A percentile compares a stretch with the other conserved stretches of the same genome.
These are phyloP conservation scores for Plasmodium malariae DNA, from an alignment of 169 alveolate genomes.

Conservation along the genomic window DNA sequence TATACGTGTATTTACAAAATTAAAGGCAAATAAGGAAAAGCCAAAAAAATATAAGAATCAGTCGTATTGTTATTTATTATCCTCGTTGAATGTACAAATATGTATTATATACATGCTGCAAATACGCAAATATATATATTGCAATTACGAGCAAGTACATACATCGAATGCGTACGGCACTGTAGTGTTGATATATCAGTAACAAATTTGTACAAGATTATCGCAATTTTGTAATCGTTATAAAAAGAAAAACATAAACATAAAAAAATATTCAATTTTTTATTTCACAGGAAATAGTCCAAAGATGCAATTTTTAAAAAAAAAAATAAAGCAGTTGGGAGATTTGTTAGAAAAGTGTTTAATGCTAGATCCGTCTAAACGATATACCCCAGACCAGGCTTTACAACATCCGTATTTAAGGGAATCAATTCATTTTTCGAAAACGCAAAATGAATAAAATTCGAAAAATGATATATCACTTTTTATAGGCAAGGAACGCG, in stretches of 20 bases:
- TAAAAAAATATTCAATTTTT: slow-evolving; percentile 12
- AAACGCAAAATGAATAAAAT: slow-evolving; percentile 50
- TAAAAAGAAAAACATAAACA: neutral
- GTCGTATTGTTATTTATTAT: too few species aligned
- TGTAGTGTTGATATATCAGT: too few species aligned
- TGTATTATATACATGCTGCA: too few species aligned
- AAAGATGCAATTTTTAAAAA: slow-evolving; percentile 82
- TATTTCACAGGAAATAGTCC: slow-evolving; percentile 79
- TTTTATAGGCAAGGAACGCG: too few species aligned
- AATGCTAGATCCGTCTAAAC: slow-evolving; percentile 94
- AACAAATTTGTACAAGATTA: too few species aligned
- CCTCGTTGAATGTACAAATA: too few species aligned
- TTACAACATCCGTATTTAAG: slow-evolving; percentile 94
- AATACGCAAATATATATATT: too few species aligned
- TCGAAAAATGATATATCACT: too few species aligned
- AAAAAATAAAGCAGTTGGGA: slow-evolving; percentile 89
- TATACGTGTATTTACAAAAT: neutral
- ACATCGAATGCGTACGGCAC: too few species aligned
- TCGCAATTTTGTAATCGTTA: neutral
- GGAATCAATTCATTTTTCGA: slow-evolving; percentile 79
- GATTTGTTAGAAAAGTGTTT: slow-evolving; percentile 96
- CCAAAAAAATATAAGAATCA: too few species aligned
- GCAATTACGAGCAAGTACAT: slow-evolving; percentile 11
- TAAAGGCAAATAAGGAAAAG: too few species aligned
- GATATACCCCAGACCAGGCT: slow-evolving; percentile 97